These are phyloP conservation scores for Sphaerulina vaccinii DNA, from an alignment of 2,329 filamentous ascomycete genomes.

Conservation along the genomic window DNA sequence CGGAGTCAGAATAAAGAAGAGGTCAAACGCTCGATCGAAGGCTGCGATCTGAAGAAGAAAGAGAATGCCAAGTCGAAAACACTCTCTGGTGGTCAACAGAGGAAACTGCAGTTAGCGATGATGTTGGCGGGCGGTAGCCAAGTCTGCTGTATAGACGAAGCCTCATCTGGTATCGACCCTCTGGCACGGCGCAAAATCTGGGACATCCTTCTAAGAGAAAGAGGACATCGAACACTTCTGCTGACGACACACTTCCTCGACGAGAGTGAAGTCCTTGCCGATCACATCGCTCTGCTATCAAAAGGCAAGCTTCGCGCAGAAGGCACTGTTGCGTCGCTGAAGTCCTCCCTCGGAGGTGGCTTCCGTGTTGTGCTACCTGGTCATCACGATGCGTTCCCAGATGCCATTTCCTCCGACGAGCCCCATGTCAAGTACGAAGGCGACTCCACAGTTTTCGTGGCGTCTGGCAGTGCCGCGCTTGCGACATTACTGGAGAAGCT, in stretches of 20 bases:
- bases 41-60: conserved; percentile 73
- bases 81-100: conserved; percentile 82
- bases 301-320: conserved; percentile 76
- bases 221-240: conserved; percentile 74
- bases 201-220: conserved; percentile 83
- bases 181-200: conserved; percentile 82
- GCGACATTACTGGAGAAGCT: conserved; percentile 41
- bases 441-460: conserved; percentile 12
- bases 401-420: too few relatives aligned
- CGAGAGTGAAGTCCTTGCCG: conserved; percentile 81
- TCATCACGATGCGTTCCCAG: too few relatives aligned
- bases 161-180: conserved; percentile 81
- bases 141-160: conserved; percentile 87
- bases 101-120: conserved; percentile 85
- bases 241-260: conserved; percentile 89
- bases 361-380: conserved; percentile 60
- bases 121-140: conserved; percentile 82
- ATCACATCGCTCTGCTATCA: conserved; percentile 81
- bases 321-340: conserved; percentile 79
- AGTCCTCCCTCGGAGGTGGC: conserved; percentile 73
- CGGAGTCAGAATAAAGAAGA: conserved; percentile 57
- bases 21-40: conserved; percentile 61
- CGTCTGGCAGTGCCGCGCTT: conserved; percentile 14
- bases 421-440: not conserved
- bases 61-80: conserved; percentile 68